Evolutionary conservation across 495 filamentous ascomycete genomes (phyloP).

Genomic region (Penicillium macrosclerotiorum): DNA sequence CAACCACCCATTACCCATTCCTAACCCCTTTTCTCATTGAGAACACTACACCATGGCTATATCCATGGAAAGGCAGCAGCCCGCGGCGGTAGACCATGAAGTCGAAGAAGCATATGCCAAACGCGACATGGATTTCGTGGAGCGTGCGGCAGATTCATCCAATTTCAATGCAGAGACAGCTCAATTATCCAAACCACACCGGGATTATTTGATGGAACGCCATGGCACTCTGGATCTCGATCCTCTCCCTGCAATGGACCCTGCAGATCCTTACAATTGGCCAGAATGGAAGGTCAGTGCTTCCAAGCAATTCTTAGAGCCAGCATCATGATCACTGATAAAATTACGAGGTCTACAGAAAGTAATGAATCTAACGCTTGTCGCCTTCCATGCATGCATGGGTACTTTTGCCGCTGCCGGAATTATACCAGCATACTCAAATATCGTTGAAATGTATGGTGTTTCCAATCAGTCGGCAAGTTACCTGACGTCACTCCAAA

Average conservation of each 20-base stretch:
- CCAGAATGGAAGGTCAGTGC: constrained; percentile 53
- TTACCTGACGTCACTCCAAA: constrained; percentile 52
- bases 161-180: constrained; percentile 31
- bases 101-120: no score
- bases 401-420: constrained; percentile 53
- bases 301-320: no score
- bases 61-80: no score
- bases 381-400: constrained; percentile 57
- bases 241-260: constrained; percentile 47
- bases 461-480: constrained; percentile 41
- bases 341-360: constrained; percentile 38
- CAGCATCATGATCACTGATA: no score
- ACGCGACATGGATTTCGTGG: constrained; percentile 31
- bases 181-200: constrained; percentile 37
- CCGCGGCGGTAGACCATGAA: no score
- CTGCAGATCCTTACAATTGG: constrained; percentile 57
- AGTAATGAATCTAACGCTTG: constrained; percentile 50
- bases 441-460: constrained; percentile 42
- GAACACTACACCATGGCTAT: no score
- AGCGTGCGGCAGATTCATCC: constrained; percentile 29
- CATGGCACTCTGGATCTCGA: constrained; percentile 56
- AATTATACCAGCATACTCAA: constrained; percentile 51
- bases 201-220: constrained; percentile 50
- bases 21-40: no score
- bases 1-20: no score